Evolutionary conservation across 202 grass and related monocot genomes (phyloP).

Genomic region (Alloteropsis angusta): DNA sequence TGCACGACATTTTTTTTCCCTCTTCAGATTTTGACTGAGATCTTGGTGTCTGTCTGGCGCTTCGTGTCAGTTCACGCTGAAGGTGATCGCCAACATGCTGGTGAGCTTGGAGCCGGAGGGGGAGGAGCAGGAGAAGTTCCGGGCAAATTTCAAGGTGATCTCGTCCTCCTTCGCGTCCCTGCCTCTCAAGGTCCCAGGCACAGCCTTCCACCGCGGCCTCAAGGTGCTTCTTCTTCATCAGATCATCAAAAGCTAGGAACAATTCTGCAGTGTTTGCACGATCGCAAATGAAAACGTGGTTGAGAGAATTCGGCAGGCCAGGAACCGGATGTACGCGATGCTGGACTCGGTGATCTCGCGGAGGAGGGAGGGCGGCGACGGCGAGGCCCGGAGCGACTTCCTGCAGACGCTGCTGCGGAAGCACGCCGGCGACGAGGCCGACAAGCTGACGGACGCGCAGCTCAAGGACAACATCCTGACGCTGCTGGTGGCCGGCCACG

Average conservation of each 20-base stretch:
- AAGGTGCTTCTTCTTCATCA: not conserved
- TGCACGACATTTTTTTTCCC: too few species aligned
- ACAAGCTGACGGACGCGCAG: constrained; percentile 56
- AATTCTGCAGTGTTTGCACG: not conserved
- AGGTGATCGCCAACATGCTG: constrained; percentile 69
- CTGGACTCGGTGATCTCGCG: constrained; percentile 45
- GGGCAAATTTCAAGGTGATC: constrained; percentile 62
- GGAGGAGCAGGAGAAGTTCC: constrained; percentile 47
- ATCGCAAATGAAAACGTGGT: not conserved
- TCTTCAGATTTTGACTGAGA: not conserved
- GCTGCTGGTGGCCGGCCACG: constrained; percentile 59
- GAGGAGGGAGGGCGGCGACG: constrained; percentile 31
- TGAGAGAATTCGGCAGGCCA: too few species aligned
- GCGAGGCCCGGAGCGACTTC: constrained; percentile 38
- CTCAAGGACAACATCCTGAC: constrained; percentile 77
- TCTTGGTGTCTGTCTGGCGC: not conserved
- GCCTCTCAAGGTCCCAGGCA: constrained; percentile 52
- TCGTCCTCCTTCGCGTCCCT: constrained; percentile 58
- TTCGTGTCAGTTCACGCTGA: constrained; percentile 43
- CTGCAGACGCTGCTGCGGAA: constrained; percentile 55
- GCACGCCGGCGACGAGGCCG: constrained; percentile 22
- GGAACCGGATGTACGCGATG: constrained; percentile 65
- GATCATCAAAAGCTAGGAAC: not conserved
- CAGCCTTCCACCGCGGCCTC: constrained; percentile 50
- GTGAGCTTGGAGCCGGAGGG: constrained; percentile 57